phyloP scores from a whole-genome alignment of 192 early-diverging fungal genomes.

The Radiomyces spectabilis region DNA sequence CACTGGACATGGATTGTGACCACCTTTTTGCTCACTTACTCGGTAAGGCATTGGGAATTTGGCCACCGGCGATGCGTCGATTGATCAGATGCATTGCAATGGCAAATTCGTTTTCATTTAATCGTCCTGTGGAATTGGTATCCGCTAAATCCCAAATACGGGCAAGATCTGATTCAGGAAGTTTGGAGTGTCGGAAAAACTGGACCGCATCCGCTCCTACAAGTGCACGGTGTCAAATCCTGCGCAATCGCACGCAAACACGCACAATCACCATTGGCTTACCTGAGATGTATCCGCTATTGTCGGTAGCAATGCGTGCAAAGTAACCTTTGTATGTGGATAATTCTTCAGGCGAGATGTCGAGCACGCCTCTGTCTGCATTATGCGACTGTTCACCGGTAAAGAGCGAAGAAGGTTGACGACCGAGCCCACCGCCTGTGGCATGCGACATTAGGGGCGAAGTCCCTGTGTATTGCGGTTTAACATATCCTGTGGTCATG shows the following conservation, averaged over 20 bases:
- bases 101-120: constrained; percentile 64
- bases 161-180: constrained; percentile 26
- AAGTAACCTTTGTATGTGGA: constrained; percentile 72
- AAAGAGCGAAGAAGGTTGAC: neutral
- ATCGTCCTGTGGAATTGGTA: constrained; percentile 45
- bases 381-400: neutral
- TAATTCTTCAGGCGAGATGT: constrained; percentile 65
- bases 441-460: neutral
- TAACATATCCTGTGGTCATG: constrained; percentile 5
- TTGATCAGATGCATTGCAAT: constrained; percentile 75
- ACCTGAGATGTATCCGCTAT: constrained; percentile 65
- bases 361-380: constrained; percentile 26
- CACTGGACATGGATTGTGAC: too few relatives aligned
- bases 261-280: neutral
- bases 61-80: constrained; percentile 40
- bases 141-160: constrained; percentile 54
- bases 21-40: too few relatives aligned
- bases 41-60: constrained; percentile 45
- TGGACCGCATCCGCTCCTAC: constrained; percentile 20
- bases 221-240: neutral
- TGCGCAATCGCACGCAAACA: too few relatives aligned
- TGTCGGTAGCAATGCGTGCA: constrained; percentile 57
- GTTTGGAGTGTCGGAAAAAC: constrained; percentile 27
- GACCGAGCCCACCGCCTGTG: neutral
- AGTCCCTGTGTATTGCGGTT: neutral